phyloP scores from a whole-genome alignment of 805 yeast species.

The Kodamaea sagamina region DNA sequence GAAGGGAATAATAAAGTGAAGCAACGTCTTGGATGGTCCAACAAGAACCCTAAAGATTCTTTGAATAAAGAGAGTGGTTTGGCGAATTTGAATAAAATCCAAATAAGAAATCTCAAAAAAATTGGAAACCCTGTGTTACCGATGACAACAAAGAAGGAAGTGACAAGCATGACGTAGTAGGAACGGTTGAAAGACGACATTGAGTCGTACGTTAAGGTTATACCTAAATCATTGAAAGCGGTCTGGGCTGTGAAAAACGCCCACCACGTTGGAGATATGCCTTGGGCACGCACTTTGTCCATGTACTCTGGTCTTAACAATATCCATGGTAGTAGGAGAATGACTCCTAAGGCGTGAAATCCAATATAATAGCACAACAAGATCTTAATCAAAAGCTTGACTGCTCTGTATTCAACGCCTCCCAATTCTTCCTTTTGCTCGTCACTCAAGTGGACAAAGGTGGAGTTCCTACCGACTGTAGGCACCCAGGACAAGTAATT shows the following conservation, averaged over 20 bases:
- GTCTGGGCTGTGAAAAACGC: conserved; percentile 81
- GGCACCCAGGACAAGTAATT: conserved; percentile 88
- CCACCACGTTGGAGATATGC: conserved; percentile 88
- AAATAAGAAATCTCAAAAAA: conserved; percentile 73
- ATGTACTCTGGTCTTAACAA: conserved; percentile 41
- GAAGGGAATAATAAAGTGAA: conserved; percentile 90
- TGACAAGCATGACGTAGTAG: conserved; percentile 62
- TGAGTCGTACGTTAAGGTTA: conserved; percentile 78
- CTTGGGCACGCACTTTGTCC: conserved; percentile 49
- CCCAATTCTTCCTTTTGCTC: conserved; percentile 93
- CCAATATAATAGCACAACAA: conserved; percentile 72
- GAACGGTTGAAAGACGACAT: conserved; percentile 67
- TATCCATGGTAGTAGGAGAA: conserved; percentile 62
- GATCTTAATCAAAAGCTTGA: conserved; percentile 70
- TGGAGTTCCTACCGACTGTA: conserved; percentile 89
- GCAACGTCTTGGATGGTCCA: conserved; percentile 97
- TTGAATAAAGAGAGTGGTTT: conserved; percentile 61
- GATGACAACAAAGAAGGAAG: conserved; percentile 72
- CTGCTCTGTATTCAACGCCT: conserved; percentile 94
- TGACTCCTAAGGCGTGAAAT: conserved; percentile 58
- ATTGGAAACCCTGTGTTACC: conserved; percentile 97
- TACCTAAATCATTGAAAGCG: conserved; percentile 83
- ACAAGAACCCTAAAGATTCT: conserved; percentile 80
- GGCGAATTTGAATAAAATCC: conserved; percentile 71
- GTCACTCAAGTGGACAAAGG: conserved; percentile 78